These are phyloP conservation scores for Hypoxylon crocopeplum DNA, from an alignment of 495 filamentous ascomycete genomes.

Conservation along the genomic window DNA sequence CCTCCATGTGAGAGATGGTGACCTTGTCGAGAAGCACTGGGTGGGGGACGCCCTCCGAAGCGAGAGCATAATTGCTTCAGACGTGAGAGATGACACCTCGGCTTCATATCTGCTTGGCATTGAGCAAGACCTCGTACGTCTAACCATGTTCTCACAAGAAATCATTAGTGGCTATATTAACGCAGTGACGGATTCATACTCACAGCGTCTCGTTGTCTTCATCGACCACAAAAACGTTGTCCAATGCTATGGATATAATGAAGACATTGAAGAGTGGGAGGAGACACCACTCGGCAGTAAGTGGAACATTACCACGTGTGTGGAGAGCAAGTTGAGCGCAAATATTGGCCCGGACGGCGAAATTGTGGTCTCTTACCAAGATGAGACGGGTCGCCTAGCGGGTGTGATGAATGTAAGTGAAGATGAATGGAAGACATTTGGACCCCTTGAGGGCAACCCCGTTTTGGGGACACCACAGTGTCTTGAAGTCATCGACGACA, in stretches of 20 bases:
- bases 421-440: conserved; percentile 17
- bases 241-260: conserved; percentile 25
- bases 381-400: conserved; percentile 11
- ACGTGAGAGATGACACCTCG: conserved; percentile 22
- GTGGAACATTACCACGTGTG: conserved; percentile 20
- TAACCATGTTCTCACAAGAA: background rate
- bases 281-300: conserved; percentile 20
- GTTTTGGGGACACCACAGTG: conserved; percentile 22
- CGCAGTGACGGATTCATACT: background rate
- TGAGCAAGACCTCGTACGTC: conserved; percentile 8
- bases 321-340: conserved; percentile 20
- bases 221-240: conserved; percentile 17
- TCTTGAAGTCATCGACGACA: conserved; percentile 24
- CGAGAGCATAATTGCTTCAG: conserved; percentile 20
- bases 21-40: conserved; percentile 30
- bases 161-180: background rate
- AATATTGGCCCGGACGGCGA: conserved; percentile 14
- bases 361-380: conserved; percentile 27
- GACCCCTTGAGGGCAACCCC: conserved; percentile 13
- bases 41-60: conserved; percentile 13
- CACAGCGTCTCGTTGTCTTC: conserved; percentile 25
- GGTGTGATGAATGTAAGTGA: conserved; percentile 11
- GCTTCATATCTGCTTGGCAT: conserved; percentile 22
- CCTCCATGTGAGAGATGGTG: conserved; percentile 21
- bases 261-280: conserved; percentile 31